Evolutionary conservation across 192 early-diverging fungal genomes (phyloP), one percentile per base, ranked within the genome.

Genomic region (Coemansia nantahalensis): DNA sequence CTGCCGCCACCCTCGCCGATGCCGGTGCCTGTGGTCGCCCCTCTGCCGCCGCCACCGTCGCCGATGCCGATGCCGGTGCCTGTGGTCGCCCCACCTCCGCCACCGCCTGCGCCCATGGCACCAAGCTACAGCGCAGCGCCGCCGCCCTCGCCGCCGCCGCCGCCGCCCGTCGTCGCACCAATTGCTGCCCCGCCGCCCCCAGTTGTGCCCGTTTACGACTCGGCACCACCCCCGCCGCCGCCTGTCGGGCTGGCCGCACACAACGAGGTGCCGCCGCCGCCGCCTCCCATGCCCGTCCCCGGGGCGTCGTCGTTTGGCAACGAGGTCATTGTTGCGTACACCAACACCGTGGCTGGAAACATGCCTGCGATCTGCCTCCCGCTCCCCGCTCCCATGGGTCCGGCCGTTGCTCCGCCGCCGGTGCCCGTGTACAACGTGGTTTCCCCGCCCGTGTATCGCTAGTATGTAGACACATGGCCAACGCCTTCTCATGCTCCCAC

Each of bases 341-440:
- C 72, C 6, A 68, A 56, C 38, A 76, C 72, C 3, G 65, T 56
- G 0, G 41, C 50, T 3, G 72, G 72, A 14, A 68, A 66, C 32
- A 60, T 68, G 53, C 72, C 72, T 0, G 72, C 72, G 22, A 60
- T 76, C 26, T 76, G 72, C 60, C 68, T 76, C 6, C 72, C 72
- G 6, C 21, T 76, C 10, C 45, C 65, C 7, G 53, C 53, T 2
- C 39, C 62, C 22, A 55, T 53, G 44, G 54, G 48, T 36, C 52
- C 61, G 22, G 32, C 14, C 10, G 17, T 17, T 14, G 45, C 43
- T 8, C 54, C 42, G 24, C 63, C 65, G 21, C 42, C 59, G 8
- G n/a, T 45, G 26, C 71, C 71, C 16, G 53, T 67, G 12, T 75
- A 63, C 56, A 66, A 67, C 48, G 64, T 42, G 33, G 48, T 68